A percentile compares a stretch with the other conserved stretches of the same genome.
Conservation (phyloP, 345 rosid genomes). For the Citrus maxima region DNA sequence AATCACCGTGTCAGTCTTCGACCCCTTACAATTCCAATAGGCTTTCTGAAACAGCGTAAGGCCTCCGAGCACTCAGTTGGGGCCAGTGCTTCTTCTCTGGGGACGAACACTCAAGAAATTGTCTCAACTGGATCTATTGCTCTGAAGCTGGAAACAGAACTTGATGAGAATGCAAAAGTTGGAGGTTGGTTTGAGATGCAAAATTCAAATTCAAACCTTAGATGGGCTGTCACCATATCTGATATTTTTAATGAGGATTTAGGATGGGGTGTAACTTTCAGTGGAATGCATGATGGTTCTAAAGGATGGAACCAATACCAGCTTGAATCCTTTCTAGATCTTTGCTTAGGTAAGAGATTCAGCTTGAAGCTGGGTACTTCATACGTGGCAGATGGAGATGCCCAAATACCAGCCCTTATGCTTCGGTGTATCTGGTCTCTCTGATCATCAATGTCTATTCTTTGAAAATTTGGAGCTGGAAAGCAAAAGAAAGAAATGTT, state of each 20-base stretch:
- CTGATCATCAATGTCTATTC: slow-evolving; percentile 18
- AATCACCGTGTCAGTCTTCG: slow-evolving; percentile 31
- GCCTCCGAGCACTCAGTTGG: slow-evolving; percentile 23
- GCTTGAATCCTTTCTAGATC: slow-evolving; percentile 58
- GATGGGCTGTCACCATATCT: slow-evolving; percentile 59
- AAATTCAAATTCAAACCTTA: slow-evolving; percentile 35
- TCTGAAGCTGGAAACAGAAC: slow-evolving; percentile 58
- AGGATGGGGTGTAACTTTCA: slow-evolving; percentile 74
- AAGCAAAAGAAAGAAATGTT: neutral
- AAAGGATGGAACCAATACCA: slow-evolving; percentile 45
- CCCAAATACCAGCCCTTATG: slow-evolving; percentile 50
- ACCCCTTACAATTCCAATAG: slow-evolving; percentile 50
- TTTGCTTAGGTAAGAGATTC: slow-evolving; percentile 46
- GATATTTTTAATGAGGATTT: slow-evolving; percentile 60
- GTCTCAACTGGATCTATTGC: slow-evolving; percentile 43
- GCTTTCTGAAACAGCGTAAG: slow-evolving; percentile 28
- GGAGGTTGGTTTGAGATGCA: slow-evolving; percentile 81
- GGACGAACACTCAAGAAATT: slow-evolving; percentile 13
- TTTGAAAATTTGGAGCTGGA: neutral
- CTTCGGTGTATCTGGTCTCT: slow-evolving; percentile 80
- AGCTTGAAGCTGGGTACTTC: slow-evolving; percentile 68
- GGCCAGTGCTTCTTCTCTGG: slow-evolving; percentile 23
- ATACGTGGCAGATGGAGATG: slow-evolving; percentile 47
- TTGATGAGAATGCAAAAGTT: slow-evolving; percentile 56
- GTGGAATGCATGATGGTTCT: slow-evolving; percentile 49